phyloP scores from a whole-genome alignment of 169 alveolate species.

The Besnoitia besnoiti region DNA sequence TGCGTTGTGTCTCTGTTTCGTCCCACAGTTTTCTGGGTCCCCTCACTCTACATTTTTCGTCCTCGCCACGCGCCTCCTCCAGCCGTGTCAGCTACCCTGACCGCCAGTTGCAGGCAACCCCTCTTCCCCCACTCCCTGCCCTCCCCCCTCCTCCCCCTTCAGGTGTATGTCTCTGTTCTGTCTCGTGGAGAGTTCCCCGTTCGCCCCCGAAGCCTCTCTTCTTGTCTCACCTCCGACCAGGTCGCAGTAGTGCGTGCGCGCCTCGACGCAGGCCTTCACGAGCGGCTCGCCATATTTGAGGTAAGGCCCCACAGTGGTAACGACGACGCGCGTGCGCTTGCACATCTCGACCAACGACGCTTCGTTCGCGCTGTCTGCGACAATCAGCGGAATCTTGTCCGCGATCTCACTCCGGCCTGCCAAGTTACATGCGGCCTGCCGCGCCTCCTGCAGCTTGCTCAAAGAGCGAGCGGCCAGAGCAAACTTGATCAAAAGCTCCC shows the following conservation, averaged over 20 bases:
- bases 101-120: too few relatives aligned
- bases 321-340: slow-evolving; percentile 14
- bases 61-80: too few relatives aligned
- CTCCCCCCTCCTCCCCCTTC: too few relatives aligned
- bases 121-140: too few relatives aligned
- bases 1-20: too few relatives aligned
- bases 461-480: slow-evolving; percentile 31
- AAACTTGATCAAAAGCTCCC: background rate
- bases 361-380: slow-evolving; percentile 12
- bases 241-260: slow-evolving; percentile 66
- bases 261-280: slow-evolving; percentile 55
- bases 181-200: too few relatives aligned
- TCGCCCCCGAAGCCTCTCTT: too few relatives aligned
- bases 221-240: slow-evolving; percentile 47
- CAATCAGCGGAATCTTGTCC: background rate
- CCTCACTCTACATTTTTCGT: too few relatives aligned
- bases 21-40: too few relatives aligned
- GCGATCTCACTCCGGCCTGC: background rate
- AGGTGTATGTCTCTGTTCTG: too few relatives aligned
- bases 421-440: background rate
- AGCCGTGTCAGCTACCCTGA: too few relatives aligned
- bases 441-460: slow-evolving; percentile 13
- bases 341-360: slow-evolving; percentile 21
- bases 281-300: slow-evolving; percentile 61
- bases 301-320: slow-evolving; percentile 61